Evolutionary conservation across 768 basidiomycete genomes (phyloP).

Genomic region (Russula abietina): DNA sequence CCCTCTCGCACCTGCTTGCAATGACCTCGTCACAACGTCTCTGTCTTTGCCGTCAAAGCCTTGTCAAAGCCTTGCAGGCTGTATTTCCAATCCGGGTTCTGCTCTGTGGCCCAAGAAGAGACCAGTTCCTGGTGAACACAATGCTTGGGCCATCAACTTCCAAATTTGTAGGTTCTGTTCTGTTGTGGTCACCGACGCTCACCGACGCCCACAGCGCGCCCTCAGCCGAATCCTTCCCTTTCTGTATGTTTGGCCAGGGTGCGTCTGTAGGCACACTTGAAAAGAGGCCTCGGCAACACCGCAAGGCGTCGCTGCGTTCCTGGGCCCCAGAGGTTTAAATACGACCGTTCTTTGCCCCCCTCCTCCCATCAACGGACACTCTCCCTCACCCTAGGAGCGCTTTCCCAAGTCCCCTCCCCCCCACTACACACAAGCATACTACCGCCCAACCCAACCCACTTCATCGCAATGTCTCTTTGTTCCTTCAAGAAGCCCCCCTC

Average conservation of each 20-base stretch:
- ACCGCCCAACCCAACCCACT: not conserved
- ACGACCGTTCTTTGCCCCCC: not conserved
- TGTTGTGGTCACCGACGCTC: too few species aligned
- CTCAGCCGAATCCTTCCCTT: slow-evolving; percentile 18
- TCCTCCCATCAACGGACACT: not conserved
- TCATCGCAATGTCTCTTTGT: not conserved
- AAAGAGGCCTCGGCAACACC: not conserved
- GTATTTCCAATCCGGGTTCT: too few species aligned
- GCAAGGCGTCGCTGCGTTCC: not conserved
- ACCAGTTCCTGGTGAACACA: too few species aligned
- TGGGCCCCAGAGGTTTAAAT: slow-evolving; percentile 9
- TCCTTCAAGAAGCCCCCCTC: not conserved
- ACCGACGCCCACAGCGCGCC: too few species aligned
- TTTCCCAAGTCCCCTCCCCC: not conserved
- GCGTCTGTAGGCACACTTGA: slow-evolving; percentile 10
- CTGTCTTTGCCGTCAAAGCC: not conserved
- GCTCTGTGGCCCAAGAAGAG: too few species aligned
- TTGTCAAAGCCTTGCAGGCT: too few species aligned
- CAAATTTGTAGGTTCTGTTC: not conserved
- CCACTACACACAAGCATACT: not conserved
- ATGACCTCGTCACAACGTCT: not conserved
- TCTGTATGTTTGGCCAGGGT: slow-evolving; percentile 2
- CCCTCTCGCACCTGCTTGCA: not conserved
- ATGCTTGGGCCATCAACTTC: not conserved
- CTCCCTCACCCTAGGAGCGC: not conserved